These are phyloP conservation scores for Vachellia pachyceras DNA, from an alignment of 306 rosid genomes.

Conservation along the genomic window DNA sequence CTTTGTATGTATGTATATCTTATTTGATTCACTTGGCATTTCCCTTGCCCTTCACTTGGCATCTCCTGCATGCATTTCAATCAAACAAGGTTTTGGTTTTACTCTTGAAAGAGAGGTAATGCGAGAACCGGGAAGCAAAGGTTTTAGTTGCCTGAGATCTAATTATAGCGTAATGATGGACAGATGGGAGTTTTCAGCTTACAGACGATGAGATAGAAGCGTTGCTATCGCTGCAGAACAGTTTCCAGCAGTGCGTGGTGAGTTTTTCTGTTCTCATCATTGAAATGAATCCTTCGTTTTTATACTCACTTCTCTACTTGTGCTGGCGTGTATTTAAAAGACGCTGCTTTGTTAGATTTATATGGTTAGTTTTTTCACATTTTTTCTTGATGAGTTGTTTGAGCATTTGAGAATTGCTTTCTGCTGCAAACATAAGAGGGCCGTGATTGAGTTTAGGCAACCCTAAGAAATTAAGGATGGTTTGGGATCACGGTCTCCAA, in stretches of 20 bases:
- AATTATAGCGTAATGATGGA: conserved; percentile 6
- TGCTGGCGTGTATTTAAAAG: conserved; percentile 4
- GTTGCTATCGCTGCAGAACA: conserved; percentile 63
- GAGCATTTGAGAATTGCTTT: not conserved
- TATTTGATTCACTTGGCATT: conserved; percentile 14
- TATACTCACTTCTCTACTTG: not conserved
- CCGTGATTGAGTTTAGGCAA: not conserved
- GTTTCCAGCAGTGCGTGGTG: conserved; percentile 93
- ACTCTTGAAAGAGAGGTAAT: not conserved
- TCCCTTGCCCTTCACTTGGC: not conserved
- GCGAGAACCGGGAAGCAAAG: not conserved
- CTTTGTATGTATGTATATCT: conserved; percentile 56
- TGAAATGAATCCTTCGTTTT: not conserved
- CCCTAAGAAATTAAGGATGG: not conserved
- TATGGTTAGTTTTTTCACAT: not conserved
- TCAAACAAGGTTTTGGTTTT: not conserved
- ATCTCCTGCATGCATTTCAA: not conserved
- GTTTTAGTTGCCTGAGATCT: conserved; percentile 1
- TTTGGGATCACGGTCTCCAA: no score
- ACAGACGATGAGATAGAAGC: conserved; percentile 71
- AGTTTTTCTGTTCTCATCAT: conserved; percentile 34
- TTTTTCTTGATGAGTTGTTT: not conserved
- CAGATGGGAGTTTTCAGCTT: conserved; percentile 60
- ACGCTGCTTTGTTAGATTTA: not conserved
- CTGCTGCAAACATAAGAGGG: not conserved